Evolutionary conservation across 2,329 filamentous ascomycete genomes (phyloP), one percentile per base, ranked within the genome.

Genomic region (Curvularia sp.): DNA sequence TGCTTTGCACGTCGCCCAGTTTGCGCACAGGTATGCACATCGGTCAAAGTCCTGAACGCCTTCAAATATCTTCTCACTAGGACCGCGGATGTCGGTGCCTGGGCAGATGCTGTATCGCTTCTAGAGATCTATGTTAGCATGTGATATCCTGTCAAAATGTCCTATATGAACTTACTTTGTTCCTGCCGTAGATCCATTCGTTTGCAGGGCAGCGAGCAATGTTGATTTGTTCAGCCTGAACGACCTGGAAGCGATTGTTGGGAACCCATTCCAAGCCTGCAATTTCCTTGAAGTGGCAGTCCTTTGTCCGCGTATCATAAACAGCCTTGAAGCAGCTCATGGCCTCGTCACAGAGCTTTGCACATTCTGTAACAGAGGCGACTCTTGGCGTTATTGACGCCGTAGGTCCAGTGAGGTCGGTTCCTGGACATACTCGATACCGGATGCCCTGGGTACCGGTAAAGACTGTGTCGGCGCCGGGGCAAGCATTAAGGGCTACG

Each of bases 291-390:
- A 71, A 60, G 27, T 72, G 68, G 15, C 69, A 72, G 12, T 57
- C 49, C 32, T 49, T 63, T 2, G 55, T 63, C 32, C 63, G 55
- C 4, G 57, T 68, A 43, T 70, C 65, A 19, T 67, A 72, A 3
- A 72, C 69, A 27, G 68, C 69, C 41, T 69, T 72, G 57, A 69
- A 68, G 56, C 69, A 72, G 41, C 65, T 55, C 53, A 66, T 58
- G 6, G 48, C 57, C 36, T 54, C 34, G 25, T 69, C 66, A 41
- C 68, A 70, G 3, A 64, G 54, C 30, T 66, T 59, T 30, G 66
- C 66, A 50, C 68, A 70, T 28, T 64, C 65, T 48, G 60, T 58
- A 15, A 56, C 60, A 10, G 68, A 69, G 15, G 60, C 54, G 30
- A 70, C 52, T 43, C 58, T 64, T 1, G 32, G 56, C 3, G 42